phyloP scores from a whole-genome alignment of 441 rosid species.

The Bocquillonia castaneifolia region DNA sequence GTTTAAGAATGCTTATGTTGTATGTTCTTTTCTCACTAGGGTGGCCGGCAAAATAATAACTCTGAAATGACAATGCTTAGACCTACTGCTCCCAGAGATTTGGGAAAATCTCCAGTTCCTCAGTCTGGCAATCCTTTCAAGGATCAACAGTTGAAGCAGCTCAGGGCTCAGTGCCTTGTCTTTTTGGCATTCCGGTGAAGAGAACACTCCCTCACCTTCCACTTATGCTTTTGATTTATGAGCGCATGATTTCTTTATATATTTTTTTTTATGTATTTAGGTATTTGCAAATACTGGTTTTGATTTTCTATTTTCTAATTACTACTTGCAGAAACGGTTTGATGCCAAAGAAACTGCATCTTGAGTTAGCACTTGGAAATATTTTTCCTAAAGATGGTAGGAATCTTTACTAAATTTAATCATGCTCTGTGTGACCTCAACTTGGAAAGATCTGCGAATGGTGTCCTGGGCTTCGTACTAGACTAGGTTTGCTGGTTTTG shows the following conservation, averaged over 20 bases:
- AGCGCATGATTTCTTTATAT: neutral
- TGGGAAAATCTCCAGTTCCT: slow-evolving; percentile 59
- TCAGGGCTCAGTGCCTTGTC: slow-evolving; percentile 94
- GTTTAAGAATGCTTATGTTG: neutral
- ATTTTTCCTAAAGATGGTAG: slow-evolving; percentile 71
- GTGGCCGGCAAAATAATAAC: slow-evolving; percentile 43
- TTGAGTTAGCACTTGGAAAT: slow-evolving; percentile 83
- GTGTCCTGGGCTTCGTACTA: neutral
- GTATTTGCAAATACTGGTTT: neutral
- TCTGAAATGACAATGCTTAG: slow-evolving; percentile 48
- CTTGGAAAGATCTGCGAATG: slow-evolving; percentile 9
- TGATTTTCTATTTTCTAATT: slow-evolving; percentile 19
- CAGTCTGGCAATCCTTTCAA: slow-evolving; percentile 70
- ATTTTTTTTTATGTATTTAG: neutral
- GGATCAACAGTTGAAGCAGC: slow-evolving; percentile 90
- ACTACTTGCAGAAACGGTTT: slow-evolving; percentile 51
- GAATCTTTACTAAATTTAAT: slow-evolving; percentile 11
- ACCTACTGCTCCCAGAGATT: slow-evolving; percentile 49
- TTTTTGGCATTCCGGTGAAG: slow-evolving; percentile 82
- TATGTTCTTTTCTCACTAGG: slow-evolving; percentile 34
- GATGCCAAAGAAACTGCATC: slow-evolving; percentile 84
- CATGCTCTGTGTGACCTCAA: neutral
- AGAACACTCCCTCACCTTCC: slow-evolving; percentile 14
- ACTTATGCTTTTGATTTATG: slow-evolving; percentile 10
- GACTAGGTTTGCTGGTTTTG: slow-evolving; percentile 13